These are phyloP conservation scores for Stagonosporopsis vannaccii DNA, from an alignment of 2,329 filamentous ascomycete genomes.

Conservation along the genomic window DNA sequence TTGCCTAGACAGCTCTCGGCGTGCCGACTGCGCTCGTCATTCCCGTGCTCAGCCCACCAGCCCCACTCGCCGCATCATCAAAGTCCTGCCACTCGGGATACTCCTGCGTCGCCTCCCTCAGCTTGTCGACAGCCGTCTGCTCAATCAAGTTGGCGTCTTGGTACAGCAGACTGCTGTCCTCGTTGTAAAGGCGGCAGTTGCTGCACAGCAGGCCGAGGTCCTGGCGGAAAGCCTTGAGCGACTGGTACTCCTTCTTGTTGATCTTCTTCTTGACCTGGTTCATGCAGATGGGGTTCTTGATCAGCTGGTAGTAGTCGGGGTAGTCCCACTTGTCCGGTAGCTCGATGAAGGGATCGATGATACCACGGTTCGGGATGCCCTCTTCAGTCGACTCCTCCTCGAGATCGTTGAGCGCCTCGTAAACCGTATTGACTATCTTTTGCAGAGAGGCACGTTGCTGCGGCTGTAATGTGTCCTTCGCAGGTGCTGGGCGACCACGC, in stretches of 20 bases:
- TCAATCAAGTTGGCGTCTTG: slow-evolving; percentile 92
- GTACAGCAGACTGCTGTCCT: slow-evolving; percentile 91
- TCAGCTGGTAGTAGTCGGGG: slow-evolving; percentile 94
- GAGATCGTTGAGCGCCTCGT: slow-evolving; percentile 81
- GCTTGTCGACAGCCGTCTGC: slow-evolving; percentile 61
- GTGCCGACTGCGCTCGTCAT: slow-evolving; percentile 44
- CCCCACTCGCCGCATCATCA: slow-evolving; percentile 59
- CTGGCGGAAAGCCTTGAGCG: slow-evolving; percentile 77
- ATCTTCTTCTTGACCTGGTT: slow-evolving; percentile 94
- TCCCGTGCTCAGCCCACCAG: slow-evolving; percentile 54
- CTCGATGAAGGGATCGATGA: slow-evolving; percentile 94
- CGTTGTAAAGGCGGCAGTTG: slow-evolving; percentile 96
- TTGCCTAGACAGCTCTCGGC: slow-evolving; percentile 32
- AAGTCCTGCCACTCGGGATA: slow-evolving; percentile 66
- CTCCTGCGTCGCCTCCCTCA: slow-evolving; percentile 62
- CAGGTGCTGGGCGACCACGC: slow-evolving; percentile 68
- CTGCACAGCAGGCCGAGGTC: slow-evolving; percentile 86
- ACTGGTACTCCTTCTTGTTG: slow-evolving; percentile 92
- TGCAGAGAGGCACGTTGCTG: slow-evolving; percentile 81
- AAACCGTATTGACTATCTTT: slow-evolving; percentile 76
- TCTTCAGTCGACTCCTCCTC: slow-evolving; percentile 75
- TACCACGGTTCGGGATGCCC: slow-evolving; percentile 71
- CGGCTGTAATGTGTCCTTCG: slow-evolving; percentile 72
- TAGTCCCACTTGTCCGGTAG: slow-evolving; percentile 88
- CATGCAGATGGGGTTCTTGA: slow-evolving; percentile 92